These are phyloP conservation scores for Alisma plantagoaquatica DNA, from an alignment of 106 monocot species.

Conservation along the genomic window DNA sequence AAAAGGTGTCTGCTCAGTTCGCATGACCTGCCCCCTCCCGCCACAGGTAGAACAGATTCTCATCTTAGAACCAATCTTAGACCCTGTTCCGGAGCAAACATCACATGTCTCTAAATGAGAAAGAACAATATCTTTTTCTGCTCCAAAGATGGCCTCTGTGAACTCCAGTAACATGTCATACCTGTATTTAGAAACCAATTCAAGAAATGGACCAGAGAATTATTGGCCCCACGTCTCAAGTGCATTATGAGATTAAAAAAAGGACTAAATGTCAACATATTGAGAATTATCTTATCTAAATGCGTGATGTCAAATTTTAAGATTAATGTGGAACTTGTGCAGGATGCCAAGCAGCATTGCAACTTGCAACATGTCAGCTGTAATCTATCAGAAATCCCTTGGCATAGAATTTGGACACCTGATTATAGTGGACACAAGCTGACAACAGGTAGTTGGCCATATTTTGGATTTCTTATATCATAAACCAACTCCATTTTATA, in stretches of 20 bases:
- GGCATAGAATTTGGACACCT: no score
- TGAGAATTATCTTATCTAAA: background rate
- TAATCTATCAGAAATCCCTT: no score
- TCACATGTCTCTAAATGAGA: conserved; percentile 96
- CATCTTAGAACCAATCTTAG: conserved; percentile 81
- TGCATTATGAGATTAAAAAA: background rate
- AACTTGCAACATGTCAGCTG: background rate
- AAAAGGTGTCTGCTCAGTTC: conserved; percentile 98
- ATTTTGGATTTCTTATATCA: no score
- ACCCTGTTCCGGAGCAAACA: conserved; percentile 71
- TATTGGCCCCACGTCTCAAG: background rate
- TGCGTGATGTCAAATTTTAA: background rate
- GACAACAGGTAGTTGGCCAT: no score
- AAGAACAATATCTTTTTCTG: conserved; percentile 81
- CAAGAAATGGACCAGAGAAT: background rate
- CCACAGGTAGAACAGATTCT: conserved; percentile 92
- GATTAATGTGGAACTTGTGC: no score
- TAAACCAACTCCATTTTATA: no score
- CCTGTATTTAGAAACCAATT: no score
- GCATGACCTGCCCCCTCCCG: conserved; percentile 97
- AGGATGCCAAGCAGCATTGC: no score
- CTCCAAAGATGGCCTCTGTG: conserved; percentile 87
- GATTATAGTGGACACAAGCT: no score
- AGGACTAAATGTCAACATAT: background rate
- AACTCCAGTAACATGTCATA: conserved; percentile 89